A percentile compares a stretch with the other conserved stretches of the same genome.
These are phyloP conservation scores for Copromyces sp. DNA, from an alignment of 495 filamentous ascomycete genomes.

Conservation along the genomic window DNA sequence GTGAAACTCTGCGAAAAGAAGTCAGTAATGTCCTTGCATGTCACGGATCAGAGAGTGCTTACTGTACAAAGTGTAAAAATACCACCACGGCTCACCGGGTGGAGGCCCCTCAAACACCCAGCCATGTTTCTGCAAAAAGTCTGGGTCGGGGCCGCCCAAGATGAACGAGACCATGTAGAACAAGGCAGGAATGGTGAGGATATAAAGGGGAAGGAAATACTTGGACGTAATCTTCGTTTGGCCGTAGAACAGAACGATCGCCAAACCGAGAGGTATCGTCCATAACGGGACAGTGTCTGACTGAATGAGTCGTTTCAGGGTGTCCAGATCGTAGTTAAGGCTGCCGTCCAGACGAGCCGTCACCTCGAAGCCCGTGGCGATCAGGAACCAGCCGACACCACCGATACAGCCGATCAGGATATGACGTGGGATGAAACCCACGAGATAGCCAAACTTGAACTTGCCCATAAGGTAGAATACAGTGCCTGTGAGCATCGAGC, in stretches of 20 bases:
- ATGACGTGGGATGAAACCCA: constrained; percentile 91
- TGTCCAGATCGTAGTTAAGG: constrained; percentile 67
- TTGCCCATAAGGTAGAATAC: constrained; percentile 87
- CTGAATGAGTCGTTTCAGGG: constrained; percentile 58
- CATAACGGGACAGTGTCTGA: constrained; percentile 70
- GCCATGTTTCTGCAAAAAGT: constrained; percentile 53
- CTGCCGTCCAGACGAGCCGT: constrained; percentile 81
- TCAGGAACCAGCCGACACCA: constrained; percentile 92
- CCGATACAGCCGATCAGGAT: constrained; percentile 97
- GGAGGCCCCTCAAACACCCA: constrained; percentile 88
- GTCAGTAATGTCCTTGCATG: constrained; percentile 12
- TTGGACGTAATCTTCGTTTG: constrained; percentile 67
- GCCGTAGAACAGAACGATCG: constrained; percentile 62
- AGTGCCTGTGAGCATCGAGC: constrained; percentile 79
- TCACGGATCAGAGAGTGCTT: constrained; percentile 18
- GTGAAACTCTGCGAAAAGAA: constrained; percentile 48
- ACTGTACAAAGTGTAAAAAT: constrained; percentile 94
- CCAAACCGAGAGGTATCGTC: constrained; percentile 68
- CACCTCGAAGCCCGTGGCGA: constrained; percentile 86
- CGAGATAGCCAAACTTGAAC: constrained; percentile 76
- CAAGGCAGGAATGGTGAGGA: constrained; percentile 63
- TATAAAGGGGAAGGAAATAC: constrained; percentile 78
- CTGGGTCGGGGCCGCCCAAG: constrained; percentile 51
- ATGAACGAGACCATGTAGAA: constrained; percentile 75
- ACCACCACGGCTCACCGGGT: constrained; percentile 84